Base-by-base conservation (phyloP, 2,329 filamentous ascomycete genomes). In the Xylariaceae sp. region DNA sequence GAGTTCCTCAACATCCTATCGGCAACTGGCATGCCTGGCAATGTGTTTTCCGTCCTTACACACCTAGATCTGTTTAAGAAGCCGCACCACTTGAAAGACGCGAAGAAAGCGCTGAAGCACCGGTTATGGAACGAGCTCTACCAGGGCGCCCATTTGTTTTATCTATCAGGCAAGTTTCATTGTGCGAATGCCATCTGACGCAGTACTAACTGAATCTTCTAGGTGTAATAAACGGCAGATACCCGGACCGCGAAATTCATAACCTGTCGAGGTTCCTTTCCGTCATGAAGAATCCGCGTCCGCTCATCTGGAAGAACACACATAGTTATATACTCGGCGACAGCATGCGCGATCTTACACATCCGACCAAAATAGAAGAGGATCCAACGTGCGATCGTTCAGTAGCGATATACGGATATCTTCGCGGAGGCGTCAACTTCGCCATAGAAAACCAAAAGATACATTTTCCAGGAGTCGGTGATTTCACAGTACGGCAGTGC, bases 251-350 rank as follows among this genome's bases (percentile, higher is more conserved):
- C 48, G 94, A 98, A 64, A 81, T 98, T 12, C 86, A 97, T 67
- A 98, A 98, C 58, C 65, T 98, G 38, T 94, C 88, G 11, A 80
- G 94, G 39, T 98, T 98, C 62, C 73, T 98, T 50, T 94, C 87
- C 14, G 88, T 98, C 50, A 98, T 98, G 94, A 98, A 98, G 72
- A 98, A 95, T 59, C 90, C 94, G 4, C 77, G 92, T 43, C 92
- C 92, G n/a, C 71, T 98, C 19, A 73, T 98, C 29, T 98, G 92
- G 90, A 78, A 94, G 43, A 98, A 98, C 61, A 85, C 87, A 2
- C 92, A 98, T 69, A 89, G 90, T 4, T 98, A 98, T 62, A 81
- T 87, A 41, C 71, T 98, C 38, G 86, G 92, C 42, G 92, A 98
- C 67, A 88, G 89, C 48, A 94, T 97, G 64, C 76, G 94, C 53